Conservation (phyloP, 306 rosid species). For the Fagus sylvatica region DNA sequence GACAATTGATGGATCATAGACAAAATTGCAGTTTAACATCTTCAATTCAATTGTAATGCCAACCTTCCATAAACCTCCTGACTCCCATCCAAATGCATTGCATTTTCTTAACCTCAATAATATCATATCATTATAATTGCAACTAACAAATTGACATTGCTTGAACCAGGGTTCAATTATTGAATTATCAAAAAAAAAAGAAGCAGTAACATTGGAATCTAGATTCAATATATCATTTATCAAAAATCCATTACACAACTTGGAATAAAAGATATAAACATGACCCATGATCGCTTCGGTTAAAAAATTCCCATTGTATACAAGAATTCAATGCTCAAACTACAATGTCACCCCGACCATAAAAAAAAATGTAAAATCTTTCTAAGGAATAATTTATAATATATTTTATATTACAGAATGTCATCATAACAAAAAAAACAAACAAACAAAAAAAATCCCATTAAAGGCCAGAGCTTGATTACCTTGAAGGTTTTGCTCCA, state of each 20-base stretch:
- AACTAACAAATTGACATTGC: background rate
- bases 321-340: background rate
- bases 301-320: background rate
- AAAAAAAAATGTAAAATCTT: background rate
- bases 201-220: background rate
- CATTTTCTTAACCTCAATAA: background rate
- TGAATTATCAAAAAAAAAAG: no score
- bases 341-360: background rate
- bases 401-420: no score
- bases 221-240: background rate
- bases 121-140: background rate
- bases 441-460: background rate
- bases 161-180: no score
- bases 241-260: background rate
- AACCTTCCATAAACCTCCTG: background rate
- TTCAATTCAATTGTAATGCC: background rate
- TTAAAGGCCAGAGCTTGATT: background rate
- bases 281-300: no score
- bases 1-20: background rate
- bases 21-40: background rate
- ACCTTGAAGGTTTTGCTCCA: constrained; percentile 95
- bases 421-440: constrained; percentile 1
- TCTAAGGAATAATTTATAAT: no score
- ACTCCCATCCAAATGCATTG: background rate
- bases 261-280: no score